These are phyloP conservation scores for Aspergillus nidulans DNA, from an alignment of 495 filamentous ascomycete genomes.

Conservation along the genomic window DNA sequence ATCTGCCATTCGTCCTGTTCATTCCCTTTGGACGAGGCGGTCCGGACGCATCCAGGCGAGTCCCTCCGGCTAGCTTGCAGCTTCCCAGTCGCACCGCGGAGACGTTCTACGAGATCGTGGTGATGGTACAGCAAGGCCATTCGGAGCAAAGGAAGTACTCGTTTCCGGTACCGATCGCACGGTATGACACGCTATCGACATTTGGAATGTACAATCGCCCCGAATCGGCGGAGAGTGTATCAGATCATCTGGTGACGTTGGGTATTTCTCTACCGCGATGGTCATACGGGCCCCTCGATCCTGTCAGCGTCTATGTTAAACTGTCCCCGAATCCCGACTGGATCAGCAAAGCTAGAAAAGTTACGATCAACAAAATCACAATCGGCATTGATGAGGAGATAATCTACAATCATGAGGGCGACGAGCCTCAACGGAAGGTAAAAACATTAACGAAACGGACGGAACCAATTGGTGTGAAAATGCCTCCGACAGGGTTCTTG, in stretches of 20 bases:
- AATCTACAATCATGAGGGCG: conserved; percentile 96
- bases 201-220: conserved; percentile 99
- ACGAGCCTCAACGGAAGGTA: conserved; percentile 87
- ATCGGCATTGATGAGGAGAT: conserved; percentile 96
- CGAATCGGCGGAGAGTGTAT: conserved; percentile 75
- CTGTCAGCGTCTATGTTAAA: conserved; percentile 92
- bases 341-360: conserved; percentile 81
- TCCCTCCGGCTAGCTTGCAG: conserved; percentile 89
- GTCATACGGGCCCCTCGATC: conserved; percentile 95
- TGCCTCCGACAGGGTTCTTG: conserved; percentile 83
- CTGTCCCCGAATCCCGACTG: conserved; percentile 87
- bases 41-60: conserved; percentile 78
- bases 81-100: conserved; percentile 88
- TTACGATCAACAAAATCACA: conserved; percentile 91
- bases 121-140: conserved; percentile 87
- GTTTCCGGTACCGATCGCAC: conserved; percentile 83
- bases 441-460: conserved; percentile 82
- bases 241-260: conserved; percentile 88
- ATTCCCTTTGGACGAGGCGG: conserved; percentile 91
- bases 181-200: conserved; percentile 95
- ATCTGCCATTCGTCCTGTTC: conserved; percentile 93
- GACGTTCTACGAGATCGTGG: conserved; percentile 94
- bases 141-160: conserved; percentile 81
- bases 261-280: conserved; percentile 88
- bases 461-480: conserved; percentile 71